Conservation (phyloP, 2,329 filamentous ascomycete genomes). For the Fusarium kyushuense region DNA sequence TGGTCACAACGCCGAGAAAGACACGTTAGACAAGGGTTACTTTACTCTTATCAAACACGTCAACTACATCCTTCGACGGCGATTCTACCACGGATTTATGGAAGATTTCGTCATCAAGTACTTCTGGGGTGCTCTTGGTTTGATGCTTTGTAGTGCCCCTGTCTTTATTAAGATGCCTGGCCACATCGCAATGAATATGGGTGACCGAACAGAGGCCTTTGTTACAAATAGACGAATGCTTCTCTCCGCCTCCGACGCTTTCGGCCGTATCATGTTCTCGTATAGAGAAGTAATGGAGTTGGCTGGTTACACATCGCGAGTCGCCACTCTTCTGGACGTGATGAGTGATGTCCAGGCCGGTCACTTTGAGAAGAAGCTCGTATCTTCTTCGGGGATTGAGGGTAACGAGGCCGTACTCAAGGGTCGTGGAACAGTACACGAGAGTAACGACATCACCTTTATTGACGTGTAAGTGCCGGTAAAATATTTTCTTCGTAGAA, state of each 20-base stretch:
- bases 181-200: conserved; percentile 72
- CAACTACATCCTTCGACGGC: conserved; percentile 89
- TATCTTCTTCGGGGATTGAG: conserved; percentile 85
- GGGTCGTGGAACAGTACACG: conserved; percentile 82
- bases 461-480: conserved; percentile 73
- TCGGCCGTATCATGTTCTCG: conserved; percentile 95
- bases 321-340: conserved; percentile 88
- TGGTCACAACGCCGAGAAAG: conserved; percentile 94
- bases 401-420: conserved; percentile 85
- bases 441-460: conserved; percentile 88
- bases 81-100: conserved; percentile 99
- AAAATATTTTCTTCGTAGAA: background rate
- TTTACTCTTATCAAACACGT: conserved; percentile 99
- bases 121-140: conserved; percentile 94
- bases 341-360: conserved; percentile 94
- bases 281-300: conserved; percentile 98
- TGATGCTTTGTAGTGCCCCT: conserved; percentile 92
- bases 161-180: conserved; percentile 95
- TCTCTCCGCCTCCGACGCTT: conserved; percentile 92
- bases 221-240: conserved; percentile 95
- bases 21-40: conserved; percentile 96
- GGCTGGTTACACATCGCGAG: conserved; percentile 93
- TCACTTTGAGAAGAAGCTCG: conserved; percentile 95
- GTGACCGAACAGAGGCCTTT: conserved; percentile 80
- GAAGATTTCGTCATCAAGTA: conserved; percentile 99